These are phyloP conservation scores for Datisca glomerata DNA, from an alignment of 306 rosid species.

Conservation along the genomic window DNA sequence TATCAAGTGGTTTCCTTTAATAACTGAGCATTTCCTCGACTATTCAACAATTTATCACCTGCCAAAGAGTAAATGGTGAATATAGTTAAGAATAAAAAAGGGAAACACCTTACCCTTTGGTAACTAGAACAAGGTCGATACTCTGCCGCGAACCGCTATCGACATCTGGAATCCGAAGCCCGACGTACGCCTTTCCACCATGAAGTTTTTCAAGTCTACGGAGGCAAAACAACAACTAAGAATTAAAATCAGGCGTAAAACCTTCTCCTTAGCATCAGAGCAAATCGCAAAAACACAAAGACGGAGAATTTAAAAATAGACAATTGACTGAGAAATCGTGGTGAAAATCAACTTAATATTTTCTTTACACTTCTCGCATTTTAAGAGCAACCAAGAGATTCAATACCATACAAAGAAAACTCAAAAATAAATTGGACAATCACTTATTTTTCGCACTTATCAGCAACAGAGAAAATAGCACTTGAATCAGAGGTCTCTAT, in stretches of 20 bases:
- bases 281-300: neutral
- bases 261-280: neutral
- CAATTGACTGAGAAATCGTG: too few species aligned
- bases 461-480: constrained; percentile 60
- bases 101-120: constrained; percentile 32
- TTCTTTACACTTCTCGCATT: too few species aligned
- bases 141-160: constrained; percentile 56
- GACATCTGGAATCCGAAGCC: constrained; percentile 94
- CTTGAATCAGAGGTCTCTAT: constrained; percentile 46
- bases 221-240: neutral
- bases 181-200: constrained; percentile 57
- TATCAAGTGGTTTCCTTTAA: too few species aligned
- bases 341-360: too few species aligned
- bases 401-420: neutral
- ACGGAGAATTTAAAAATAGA: neutral
- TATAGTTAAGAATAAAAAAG: constrained; percentile 1
- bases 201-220: constrained; percentile 57
- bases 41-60: neutral
- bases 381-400: neutral
- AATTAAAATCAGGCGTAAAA: neutral
- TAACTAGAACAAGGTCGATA: constrained; percentile 61
- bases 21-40: too few species aligned
- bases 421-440: neutral
- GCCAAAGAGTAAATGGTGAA: neutral
- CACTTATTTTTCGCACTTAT: constrained; percentile 23